Evolutionary conservation across 176 grass and related monocot species (phyloP), one percentile per base, ranked within the genome.

Genomic region (Tuctoria greenei): DNA sequence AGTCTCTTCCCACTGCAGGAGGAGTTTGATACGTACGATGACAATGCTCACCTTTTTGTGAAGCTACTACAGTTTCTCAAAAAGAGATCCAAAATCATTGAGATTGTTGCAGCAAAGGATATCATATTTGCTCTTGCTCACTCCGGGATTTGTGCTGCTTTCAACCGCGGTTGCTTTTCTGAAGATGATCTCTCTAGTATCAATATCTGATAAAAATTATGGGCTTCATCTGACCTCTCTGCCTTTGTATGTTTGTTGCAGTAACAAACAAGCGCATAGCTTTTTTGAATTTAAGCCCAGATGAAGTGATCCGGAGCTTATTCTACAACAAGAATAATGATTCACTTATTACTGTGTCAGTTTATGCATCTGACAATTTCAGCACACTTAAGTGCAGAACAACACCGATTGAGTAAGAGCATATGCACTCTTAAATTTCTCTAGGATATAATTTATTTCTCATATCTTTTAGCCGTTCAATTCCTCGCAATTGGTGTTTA

Each of bases 311-410:
- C 61, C 88, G 95, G 79, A 98, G 95, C 61, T 88, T 98, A 72
- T 98, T 98, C 63, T 98, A 94, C 86, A 98, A 98, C 72, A 98
- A 98, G 85, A 98, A 98, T 69, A 98, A 98, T 59, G 91, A 98
- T 82, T 98, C 95, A 10, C 95, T 98, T 61, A 98, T 98, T 85
- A 98, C 95, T 35, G 95, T 98, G 20, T 98, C 95, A 69, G 95
- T 98, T 84, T 98, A 98, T 92, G 91, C 91, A 26, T 88, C 95
- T 51, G 91, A 99, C 66, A 85, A 92, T 76, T 99, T 99, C 83
- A 99, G 95, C 79, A 95, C 91, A 59, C 88, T 99, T 79, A 99
- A 99, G 74, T 99, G 95, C 84, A 89, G 95, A 79, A 92, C 95
- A 81, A 99, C 95, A 55, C 92, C 89, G 10, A 94, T 99, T 40